These are phyloP conservation scores for Barnettozyma pratensis DNA, from an alignment of 805 yeast genomes.

Conservation along the genomic window DNA sequence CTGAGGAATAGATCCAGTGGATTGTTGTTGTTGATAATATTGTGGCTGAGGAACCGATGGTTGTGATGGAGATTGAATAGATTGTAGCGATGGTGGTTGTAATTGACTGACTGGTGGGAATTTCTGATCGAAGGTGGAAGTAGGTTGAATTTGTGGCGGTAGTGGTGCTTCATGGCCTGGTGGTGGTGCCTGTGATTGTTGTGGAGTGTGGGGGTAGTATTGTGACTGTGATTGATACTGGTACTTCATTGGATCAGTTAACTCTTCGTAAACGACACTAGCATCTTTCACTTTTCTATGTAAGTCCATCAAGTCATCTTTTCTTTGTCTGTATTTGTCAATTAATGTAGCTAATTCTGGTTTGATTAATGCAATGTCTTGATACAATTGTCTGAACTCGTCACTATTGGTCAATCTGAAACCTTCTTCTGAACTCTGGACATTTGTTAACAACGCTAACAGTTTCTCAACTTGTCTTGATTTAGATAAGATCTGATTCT, in stretches of 20 bases:
- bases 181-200: not conserved
- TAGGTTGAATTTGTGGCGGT: constrained; percentile 5
- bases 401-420: constrained; percentile 44
- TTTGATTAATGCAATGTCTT: constrained; percentile 65
- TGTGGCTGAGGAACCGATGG: not conserved
- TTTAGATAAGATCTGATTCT: constrained; percentile 48
- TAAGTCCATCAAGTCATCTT: constrained; percentile 70
- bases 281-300: constrained; percentile 69
- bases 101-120: not conserved
- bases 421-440: constrained; percentile 25
- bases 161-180: not conserved
- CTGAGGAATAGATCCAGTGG: constrained; percentile 1
- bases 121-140: constrained; percentile 6
- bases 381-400: constrained; percentile 70
- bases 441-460: constrained; percentile 45
- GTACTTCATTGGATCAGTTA: constrained; percentile 45
- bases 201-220: constrained; percentile 31
- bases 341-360: constrained; percentile 69
- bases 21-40: not conserved
- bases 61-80: not conserved
- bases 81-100: not conserved
- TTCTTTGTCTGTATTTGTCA: constrained; percentile 70
- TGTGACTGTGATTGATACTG: constrained; percentile 15
- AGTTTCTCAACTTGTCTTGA: constrained; percentile 64
- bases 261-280: constrained; percentile 59